phyloP scores from a whole-genome alignment of 805 yeast species.

The Hanseniaspora lindneri region DNA sequence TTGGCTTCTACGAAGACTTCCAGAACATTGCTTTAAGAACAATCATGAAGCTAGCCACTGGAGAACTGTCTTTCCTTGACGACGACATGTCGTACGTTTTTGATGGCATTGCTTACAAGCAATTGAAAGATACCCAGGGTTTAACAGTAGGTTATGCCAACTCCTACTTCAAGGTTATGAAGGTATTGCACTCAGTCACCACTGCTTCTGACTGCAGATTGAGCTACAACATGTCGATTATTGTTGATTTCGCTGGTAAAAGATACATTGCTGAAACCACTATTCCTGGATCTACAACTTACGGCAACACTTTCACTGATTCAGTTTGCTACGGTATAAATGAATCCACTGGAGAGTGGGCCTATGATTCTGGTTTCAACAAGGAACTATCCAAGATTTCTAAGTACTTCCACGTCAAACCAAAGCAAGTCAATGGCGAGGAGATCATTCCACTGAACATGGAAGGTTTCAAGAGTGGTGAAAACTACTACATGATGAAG shows the following conservation, averaged over 20 bases:
- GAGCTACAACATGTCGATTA: slow-evolving; percentile 61
- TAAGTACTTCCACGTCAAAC: slow-evolving; percentile 64
- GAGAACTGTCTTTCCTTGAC: slow-evolving; percentile 38
- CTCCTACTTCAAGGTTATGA: slow-evolving; percentile 11
- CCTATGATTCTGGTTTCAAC: slow-evolving; percentile 42
- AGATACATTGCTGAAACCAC: slow-evolving; percentile 88
- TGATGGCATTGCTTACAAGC: slow-evolving; percentile 11
- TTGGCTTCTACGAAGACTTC: slow-evolving; percentile 64
- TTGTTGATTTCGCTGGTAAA: slow-evolving; percentile 82
- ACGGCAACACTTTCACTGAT: background rate
- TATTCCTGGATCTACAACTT: slow-evolving; percentile 55
- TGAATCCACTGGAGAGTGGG: slow-evolving; percentile 52
- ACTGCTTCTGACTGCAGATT: slow-evolving; percentile 1
- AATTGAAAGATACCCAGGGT: slow-evolving; percentile 2
- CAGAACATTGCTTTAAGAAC: slow-evolving; percentile 64
- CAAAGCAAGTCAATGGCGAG: slow-evolving; percentile 40
- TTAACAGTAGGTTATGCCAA: slow-evolving; percentile 6
- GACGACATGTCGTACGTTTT: slow-evolving; percentile 2
- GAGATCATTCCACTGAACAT: slow-evolving; percentile 43
- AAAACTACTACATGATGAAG: slow-evolving; percentile 73
- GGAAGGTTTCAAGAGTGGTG: slow-evolving; percentile 77
- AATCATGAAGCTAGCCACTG: slow-evolving; percentile 63
- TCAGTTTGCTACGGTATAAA: slow-evolving; percentile 38
- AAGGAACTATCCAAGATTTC: slow-evolving; percentile 49
- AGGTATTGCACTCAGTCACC: slow-evolving; percentile 10